Base-by-base conservation (phyloP, 2,329 filamentous ascomycete species). In the Colletotrichum lupini region DNA sequence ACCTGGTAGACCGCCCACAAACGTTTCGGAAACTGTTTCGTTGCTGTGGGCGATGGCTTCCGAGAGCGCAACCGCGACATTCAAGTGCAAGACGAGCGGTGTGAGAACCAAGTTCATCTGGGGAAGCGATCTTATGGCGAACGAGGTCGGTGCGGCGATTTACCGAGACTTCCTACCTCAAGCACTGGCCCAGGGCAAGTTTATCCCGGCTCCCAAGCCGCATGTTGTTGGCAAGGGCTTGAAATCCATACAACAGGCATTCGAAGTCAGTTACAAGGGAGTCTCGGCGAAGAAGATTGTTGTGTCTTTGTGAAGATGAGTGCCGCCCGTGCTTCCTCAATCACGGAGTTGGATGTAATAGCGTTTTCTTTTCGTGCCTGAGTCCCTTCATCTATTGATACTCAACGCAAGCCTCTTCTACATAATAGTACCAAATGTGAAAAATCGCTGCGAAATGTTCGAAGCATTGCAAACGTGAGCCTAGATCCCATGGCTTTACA, bases 101-200 rank as follows among this genome's bases (percentile, higher is more conserved):
- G 79, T 84, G 11, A 79, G 78, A 59, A 75, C 76, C 1, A 81
- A 81, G 16, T 83, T 75, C 68, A 79, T 82, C 49, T 79, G 83
- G 75, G 78, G 76, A 9, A 70, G 66, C 19, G 58, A 63, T 11
- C 14, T 73, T 3, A 60, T 65, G 14, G 76, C 78, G 11, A 77
- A 75, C 26, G 76, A 79, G 8, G 67, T 78, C 19, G 78, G 77
- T 3, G 70, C 72, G 6, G 76, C 75, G 9, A 68, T 80, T 11
- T 81, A 76, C 68, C 63, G 22, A 16, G 76, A 78, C 19, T 80
- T 71, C 49, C 69, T 79, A 9, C 77, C 78, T 11, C 63, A 72
- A 2, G 79, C 77, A 12, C 60, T 80, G 55, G 56, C 75, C 35
- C 35, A 68, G 2, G 78, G 77, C 5, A 73, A 52, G 24, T 71